These are phyloP conservation scores for Epichloe festucae DNA, from an alignment of 2,329 filamentous ascomycete genomes.

Conservation along the genomic window DNA sequence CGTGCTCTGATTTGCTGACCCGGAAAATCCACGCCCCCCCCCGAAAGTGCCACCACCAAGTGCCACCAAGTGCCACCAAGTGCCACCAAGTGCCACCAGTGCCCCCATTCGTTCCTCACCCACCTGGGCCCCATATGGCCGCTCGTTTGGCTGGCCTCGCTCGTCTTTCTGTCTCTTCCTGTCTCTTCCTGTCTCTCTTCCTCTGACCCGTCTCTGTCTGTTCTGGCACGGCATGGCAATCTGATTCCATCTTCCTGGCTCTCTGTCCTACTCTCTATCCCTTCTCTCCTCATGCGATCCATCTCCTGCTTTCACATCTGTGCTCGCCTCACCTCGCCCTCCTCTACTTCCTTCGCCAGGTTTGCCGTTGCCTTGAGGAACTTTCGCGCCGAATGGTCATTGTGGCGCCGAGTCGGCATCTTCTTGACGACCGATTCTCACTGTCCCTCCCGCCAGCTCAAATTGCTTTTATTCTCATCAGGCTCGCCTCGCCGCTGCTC, in stretches of 20 bases:
- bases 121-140: not conserved
- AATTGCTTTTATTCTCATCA: not conserved
- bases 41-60: no score
- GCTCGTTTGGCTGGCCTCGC: not conserved
- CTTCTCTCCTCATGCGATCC: not conserved
- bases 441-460: not conserved
- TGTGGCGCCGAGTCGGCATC: not conserved
- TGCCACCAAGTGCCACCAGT: not conserved
- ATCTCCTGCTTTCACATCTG: not conserved
- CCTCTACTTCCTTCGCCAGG: not conserved
- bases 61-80: not conserved
- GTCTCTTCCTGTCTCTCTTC: not conserved
- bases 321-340: not conserved
- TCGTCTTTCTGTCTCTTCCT: not conserved
- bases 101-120: not conserved
- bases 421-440: not conserved
- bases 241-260: slow-evolving; percentile 2
- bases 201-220: not conserved
- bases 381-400: not conserved
- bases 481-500: not conserved
- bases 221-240: not conserved
- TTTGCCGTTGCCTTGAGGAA: not conserved
- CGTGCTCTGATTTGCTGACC: not conserved
- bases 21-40: not conserved
- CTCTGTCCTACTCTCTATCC: not conserved